Base-by-base conservation (phyloP, 495 filamentous ascomycete species). In the Echria macrotheca region DNA sequence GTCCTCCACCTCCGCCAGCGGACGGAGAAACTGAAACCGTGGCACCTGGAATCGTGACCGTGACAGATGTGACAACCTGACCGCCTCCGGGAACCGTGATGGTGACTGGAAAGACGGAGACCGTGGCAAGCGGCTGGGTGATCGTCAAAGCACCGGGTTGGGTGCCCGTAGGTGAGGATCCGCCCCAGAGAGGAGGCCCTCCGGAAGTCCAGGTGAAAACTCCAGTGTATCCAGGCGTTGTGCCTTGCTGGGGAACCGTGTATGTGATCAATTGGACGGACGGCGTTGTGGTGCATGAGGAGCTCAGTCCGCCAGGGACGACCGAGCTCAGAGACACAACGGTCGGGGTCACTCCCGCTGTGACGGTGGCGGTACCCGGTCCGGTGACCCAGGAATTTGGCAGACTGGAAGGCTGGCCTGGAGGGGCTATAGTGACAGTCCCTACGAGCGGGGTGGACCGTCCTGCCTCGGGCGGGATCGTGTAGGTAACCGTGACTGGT, bases 361-460 rank as follows among this genome's bases (percentile, higher is more conserved):
- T 46, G 2, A 51, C 19, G 4, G 48, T 51, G 14, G 40, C 31
- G 14, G 29, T 36, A 3, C 7, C 32, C 1, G 40, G 33, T 8
- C 33, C 35, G 1, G 24, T 2, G 25, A 3, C 12, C 4, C 23
- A 25, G 29, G 32, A 5, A 5, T 15, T 12, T 19, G 36, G 14
- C 17, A 31, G 28, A 7, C 18, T 17, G 10, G 22, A n/a, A 28
- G 47, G 12, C 10, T 23, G 19, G 18, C 11, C 12, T 2, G n/a
- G n/a, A 12, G 49, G 48, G 1, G 49, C 37, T 15, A 57, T n/a
- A 11, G 57, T 60, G 44, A 60, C 23, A 2, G 52, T 54, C n/a
- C 41, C 47, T 11, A 44, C 47, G 24, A 47, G 46, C 4, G 50
- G 31, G 2, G 46, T 44, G 4, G 47, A 24, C 6, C 46, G 4